A percentile compares a stretch with the other conserved stretches of the same genome.
phyloP scores from a whole-genome alignment of 805 yeast species.

The Scheffersomyces ergatensis region DNA sequence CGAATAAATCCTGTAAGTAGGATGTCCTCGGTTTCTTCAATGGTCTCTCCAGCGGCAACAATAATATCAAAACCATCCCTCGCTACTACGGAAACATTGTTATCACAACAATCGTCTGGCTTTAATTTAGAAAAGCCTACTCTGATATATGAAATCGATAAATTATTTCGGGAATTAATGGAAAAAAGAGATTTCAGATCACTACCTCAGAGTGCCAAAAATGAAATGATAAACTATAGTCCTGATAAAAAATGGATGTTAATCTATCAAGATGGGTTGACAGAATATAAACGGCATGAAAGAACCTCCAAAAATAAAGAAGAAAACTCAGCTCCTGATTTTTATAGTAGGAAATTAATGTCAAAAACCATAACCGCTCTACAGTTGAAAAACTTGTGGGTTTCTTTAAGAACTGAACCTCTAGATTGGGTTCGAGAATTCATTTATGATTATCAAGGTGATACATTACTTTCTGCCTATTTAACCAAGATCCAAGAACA shows the following conservation, averaged over 20 bases:
- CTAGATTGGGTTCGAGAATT: slow-evolving; percentile 76
- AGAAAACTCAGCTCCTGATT: slow-evolving; percentile 56
- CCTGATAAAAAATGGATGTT: slow-evolving; percentile 88
- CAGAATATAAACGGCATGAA: slow-evolving; percentile 62
- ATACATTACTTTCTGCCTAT: slow-evolving; percentile 66
- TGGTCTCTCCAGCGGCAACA: slow-evolving; percentile 18
- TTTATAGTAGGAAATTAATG: slow-evolving; percentile 71
- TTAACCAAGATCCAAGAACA: slow-evolving; percentile 51
- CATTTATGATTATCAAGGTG: slow-evolving; percentile 73
- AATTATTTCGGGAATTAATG: slow-evolving; percentile 77
- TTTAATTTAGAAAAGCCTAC: slow-evolving; percentile 61
- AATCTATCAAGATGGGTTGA: slow-evolving; percentile 78
- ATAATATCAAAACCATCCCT: slow-evolving; percentile 25
- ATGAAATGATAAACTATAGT: slow-evolving; percentile 72
- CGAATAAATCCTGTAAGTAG: slow-evolving; percentile 9
- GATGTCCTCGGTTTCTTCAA: slow-evolving; percentile 20
- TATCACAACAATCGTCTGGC: slow-evolving; percentile 15
- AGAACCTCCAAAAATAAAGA: slow-evolving; percentile 19
- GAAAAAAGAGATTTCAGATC: slow-evolving; percentile 73
- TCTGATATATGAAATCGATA: slow-evolving; percentile 64
- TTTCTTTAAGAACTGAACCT: slow-evolving; percentile 88
- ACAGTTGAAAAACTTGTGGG: slow-evolving; percentile 83
- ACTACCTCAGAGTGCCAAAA: slow-evolving; percentile 69
- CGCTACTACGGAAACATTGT: slow-evolving; percentile 14
- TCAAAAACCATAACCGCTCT: slow-evolving; percentile 64